These are phyloP conservation scores for Chytridiales sp. DNA, from an alignment of 371 early-diverging fungal species.

Conservation along the genomic window DNA sequence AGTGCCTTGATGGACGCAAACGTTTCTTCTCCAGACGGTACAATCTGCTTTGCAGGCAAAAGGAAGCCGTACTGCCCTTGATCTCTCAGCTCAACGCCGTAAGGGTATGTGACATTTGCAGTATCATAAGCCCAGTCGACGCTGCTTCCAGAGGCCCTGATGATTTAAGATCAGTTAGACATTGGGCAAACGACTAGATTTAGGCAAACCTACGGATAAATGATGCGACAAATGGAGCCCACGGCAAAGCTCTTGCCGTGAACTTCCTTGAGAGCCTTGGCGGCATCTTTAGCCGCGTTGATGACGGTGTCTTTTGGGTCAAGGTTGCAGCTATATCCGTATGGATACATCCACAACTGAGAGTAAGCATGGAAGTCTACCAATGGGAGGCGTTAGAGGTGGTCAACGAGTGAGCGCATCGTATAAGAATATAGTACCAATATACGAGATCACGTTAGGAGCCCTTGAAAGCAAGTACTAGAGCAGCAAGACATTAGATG, in stretches of 20 bases:
- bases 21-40: slow-evolving; percentile 40
- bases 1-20: slow-evolving; percentile 28
- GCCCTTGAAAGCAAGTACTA: slow-evolving; percentile 20
- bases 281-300: slow-evolving; percentile 42
- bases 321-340: slow-evolving; percentile 29
- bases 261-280: slow-evolving; percentile 47
- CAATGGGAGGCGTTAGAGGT: no score
- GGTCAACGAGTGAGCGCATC: no score
- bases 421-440: no score
- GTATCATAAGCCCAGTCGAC: slow-evolving; percentile 50
- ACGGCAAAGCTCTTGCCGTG: slow-evolving; percentile 54
- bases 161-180: no score
- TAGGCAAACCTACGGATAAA: no score
- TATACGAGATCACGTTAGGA: slow-evolving; percentile 31
- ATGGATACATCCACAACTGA: slow-evolving; percentile 47
- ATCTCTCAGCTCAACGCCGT: slow-evolving; percentile 59
- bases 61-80: slow-evolving; percentile 42
- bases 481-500: not conserved
- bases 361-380: slow-evolving; percentile 51
- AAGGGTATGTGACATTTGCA: slow-evolving; percentile 54
- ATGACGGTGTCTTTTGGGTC: slow-evolving; percentile 16
- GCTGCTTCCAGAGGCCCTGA: slow-evolving; percentile 45
- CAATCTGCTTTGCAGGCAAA: slow-evolving; percentile 43
- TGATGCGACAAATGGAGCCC: slow-evolving; percentile 55
- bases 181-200: slow-evolving; percentile 7